These are phyloP conservation scores for Sclerotinia trifoliorum DNA, from an alignment of 2,329 filamentous ascomycete genomes.

Conservation along the genomic window DNA sequence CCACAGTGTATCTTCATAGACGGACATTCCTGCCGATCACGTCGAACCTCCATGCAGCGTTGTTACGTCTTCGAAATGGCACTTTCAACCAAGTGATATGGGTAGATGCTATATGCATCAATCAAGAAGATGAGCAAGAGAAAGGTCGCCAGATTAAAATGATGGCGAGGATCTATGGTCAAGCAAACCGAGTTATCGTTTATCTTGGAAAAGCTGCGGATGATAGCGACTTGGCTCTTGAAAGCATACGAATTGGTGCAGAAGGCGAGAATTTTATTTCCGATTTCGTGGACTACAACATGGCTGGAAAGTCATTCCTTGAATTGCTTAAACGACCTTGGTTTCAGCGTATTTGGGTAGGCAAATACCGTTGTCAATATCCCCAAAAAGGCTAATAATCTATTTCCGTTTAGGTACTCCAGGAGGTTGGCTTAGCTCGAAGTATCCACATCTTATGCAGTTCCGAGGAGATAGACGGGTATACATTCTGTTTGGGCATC, in stretches of 20 bases:
- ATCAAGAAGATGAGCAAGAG: conserved; percentile 16
- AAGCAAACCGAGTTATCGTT: conserved; percentile 24
- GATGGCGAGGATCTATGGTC: conserved; percentile 27
- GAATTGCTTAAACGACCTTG: conserved; percentile 18
- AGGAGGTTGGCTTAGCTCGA: conserved; percentile 4
- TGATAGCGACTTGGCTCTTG: conserved; percentile 15
- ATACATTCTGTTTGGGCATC: background rate
- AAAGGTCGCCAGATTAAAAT: conserved; percentile 18
- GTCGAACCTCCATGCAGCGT: conserved; percentile 19
- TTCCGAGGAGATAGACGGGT: background rate
- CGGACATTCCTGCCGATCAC: conserved; percentile 3
- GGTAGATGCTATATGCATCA: conserved; percentile 21
- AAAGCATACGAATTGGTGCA: conserved; percentile 19
- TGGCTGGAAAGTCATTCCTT: background rate
- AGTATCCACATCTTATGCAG: background rate
- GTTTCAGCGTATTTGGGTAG: conserved; percentile 26
- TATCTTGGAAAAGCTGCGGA: conserved; percentile 25
- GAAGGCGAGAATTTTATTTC: background rate
- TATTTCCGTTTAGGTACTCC: background rate
- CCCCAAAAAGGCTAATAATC: too few species aligned
- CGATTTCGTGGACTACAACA: too few species aligned
- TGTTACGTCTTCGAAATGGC: conserved; percentile 21
- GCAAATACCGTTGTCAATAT: background rate
- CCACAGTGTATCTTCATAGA: conserved; percentile 17
- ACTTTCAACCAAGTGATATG: conserved; percentile 10